Base-by-base conservation (phyloP, 2,329 filamentous ascomycete genomes). In the Juglanconis sp. region DNA sequence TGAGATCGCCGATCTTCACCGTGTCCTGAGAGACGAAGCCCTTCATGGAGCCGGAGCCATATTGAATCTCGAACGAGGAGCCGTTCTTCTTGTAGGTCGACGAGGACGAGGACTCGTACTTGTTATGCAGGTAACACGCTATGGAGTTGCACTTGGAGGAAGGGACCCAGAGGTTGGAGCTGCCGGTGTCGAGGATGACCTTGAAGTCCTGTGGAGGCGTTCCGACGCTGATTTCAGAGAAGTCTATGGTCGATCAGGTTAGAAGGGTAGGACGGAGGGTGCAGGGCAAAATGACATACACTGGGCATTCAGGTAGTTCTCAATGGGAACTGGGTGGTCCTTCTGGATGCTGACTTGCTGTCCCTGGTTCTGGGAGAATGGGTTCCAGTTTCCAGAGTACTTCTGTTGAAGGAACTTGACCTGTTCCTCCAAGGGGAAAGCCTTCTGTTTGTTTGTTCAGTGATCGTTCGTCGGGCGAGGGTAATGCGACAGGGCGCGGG, bases 101-200 rank as follows among this genome's bases (percentile, higher is more conserved):
- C 52, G 96, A 99, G 4, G 87, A 80, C 42, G 88, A 90, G 61
- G 92, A 95, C 78, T 98, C 92, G 81, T 98, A 99, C 81, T 96
- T 99, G 77, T 79, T 87, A 84, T 99, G 95, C 63, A 99, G 87
- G 79, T 94, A 99, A 86, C 95, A 99, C 66, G 95, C 96, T 72
- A 99, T 99, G 73, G 93, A 97, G 73, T 85, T 88, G 77, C 96
- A 99, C 72, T 92, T 83, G 60, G 86, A 82, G 31, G 93, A 96
- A 44, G 96, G 96, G 63, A 99, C 93, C 96, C 96, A 99, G 65
- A 99, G 86, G 83, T 99, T 99, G 75, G 95, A 98, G 84, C 92
- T 97, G 70, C 95, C 95, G 34, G 95, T 99, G 77, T 99, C 95
- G 66, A 99, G 89, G 66, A 99, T 90, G 68, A 99, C 96, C 86